Evolutionary conservation across 2,329 filamentous ascomycete species (phyloP).

Genomic region (Tolypocladium album): DNA sequence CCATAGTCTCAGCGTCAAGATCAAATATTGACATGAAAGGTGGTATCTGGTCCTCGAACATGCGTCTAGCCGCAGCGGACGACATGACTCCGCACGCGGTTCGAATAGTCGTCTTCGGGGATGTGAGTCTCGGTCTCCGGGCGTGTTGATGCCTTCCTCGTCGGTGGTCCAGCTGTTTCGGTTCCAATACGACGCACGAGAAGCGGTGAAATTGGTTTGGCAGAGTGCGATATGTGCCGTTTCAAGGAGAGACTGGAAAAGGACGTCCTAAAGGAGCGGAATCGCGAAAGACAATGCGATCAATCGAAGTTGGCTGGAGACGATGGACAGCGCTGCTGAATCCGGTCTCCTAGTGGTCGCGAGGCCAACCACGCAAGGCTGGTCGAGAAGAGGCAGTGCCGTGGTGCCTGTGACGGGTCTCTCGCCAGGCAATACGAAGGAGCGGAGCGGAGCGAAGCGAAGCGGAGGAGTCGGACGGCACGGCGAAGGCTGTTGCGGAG

Average conservation of each 20-base stretch:
- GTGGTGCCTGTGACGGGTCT: constrained; percentile 2
- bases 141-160: background rate
- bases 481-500: constrained; percentile 1
- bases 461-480: background rate
- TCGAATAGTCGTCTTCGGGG: background rate
- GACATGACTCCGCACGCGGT: constrained; percentile 36
- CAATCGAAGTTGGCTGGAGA: constrained; percentile 3
- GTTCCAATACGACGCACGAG: background rate
- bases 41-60: constrained; percentile 62
- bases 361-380: constrained; percentile 7
- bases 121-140: too few relatives aligned
- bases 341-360: constrained; percentile 22
- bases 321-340: constrained; percentile 43
- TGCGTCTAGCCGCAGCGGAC: constrained; percentile 47
- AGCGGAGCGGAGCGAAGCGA: background rate
- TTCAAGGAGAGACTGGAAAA: constrained; percentile 5
- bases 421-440: constrained; percentile 2
- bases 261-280: constrained; percentile 6
- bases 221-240: background rate
- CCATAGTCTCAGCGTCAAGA: constrained; percentile 46
- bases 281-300: constrained; percentile 7
- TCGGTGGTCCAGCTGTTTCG: background rate
- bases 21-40: constrained; percentile 69
- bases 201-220: background rate
- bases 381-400: constrained; percentile 4